Evolutionary conservation across 352 stramenopile genomes (phyloP).

Genomic region (Phytopythium mirpurense): DNA sequence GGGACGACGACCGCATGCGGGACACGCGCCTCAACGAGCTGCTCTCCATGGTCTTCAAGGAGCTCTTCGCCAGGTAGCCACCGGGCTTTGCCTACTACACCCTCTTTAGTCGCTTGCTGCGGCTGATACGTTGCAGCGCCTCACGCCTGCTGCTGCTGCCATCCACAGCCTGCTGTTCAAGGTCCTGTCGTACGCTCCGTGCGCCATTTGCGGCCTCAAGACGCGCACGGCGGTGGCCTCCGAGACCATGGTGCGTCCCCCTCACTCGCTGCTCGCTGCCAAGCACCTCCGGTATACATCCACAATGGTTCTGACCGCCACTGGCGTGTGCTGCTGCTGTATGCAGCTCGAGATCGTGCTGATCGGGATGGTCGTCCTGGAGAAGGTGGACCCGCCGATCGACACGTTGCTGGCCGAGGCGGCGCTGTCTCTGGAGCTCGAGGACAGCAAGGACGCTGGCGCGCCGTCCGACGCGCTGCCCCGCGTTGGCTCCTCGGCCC

Average conservation of each 20-base stretch:
- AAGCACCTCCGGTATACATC: too few relatives aligned
- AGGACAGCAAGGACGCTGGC: slow-evolving; percentile 19
- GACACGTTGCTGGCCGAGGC: slow-evolving; percentile 46
- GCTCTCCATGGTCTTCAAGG: slow-evolving; percentile 80
- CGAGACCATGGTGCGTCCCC: slow-evolving; percentile 64
- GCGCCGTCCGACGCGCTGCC: neutral
- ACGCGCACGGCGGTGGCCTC: slow-evolving; percentile 65
- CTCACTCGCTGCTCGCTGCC: neutral
- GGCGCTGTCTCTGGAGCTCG: slow-evolving; percentile 30
- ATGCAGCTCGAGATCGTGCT: slow-evolving; percentile 86
- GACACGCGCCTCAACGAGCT: slow-evolving; percentile 82
- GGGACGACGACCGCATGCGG: slow-evolving; percentile 84
- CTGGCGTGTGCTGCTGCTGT: slow-evolving; percentile 4
- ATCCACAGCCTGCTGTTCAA: slow-evolving; percentile 59
- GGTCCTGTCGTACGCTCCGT: slow-evolving; percentile 66
- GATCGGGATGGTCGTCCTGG: slow-evolving; percentile 72
- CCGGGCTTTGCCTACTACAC: too few relatives aligned
- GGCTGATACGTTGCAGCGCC: too few relatives aligned
- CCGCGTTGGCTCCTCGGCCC: neutral
- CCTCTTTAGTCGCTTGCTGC: neutral
- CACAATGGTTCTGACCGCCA: neutral
- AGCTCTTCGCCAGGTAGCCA: slow-evolving; percentile 75
- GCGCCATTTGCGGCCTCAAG: slow-evolving; percentile 79
- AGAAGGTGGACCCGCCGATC: slow-evolving; percentile 43
- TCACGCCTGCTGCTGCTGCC: neutral